A percentile compares a stretch with the other conserved stretches of the same genome.
Conservation (phyloP, 768 basidiomycete species). For the Gymnopilus dilepis region DNA sequence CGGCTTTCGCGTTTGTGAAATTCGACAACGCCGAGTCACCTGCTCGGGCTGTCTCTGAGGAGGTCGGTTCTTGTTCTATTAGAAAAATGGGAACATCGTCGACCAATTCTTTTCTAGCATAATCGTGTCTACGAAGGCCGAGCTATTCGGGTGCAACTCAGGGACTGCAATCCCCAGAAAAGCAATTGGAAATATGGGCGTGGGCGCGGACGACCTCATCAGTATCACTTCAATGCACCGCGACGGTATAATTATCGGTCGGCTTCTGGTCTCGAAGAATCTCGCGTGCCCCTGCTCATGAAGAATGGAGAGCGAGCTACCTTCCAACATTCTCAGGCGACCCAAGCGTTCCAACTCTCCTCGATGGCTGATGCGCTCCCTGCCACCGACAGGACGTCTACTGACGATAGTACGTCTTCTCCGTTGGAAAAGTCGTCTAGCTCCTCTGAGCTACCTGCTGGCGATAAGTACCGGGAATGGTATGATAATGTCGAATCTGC, state of each 20-base stretch:
- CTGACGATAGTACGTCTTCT: conserved; percentile 4
- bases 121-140: conserved; percentile 73
- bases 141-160: conserved; percentile 75
- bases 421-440: conserved; percentile 8
- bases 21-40: conserved; percentile 68
- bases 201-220: conserved; percentile 47
- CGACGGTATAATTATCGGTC: conserved; percentile 30
- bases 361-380: conserved; percentile 12
- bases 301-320: background rate
- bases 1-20: conserved; percentile 83
- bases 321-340: background rate
- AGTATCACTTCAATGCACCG: conserved; percentile 31
- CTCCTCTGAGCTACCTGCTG: conserved; percentile 17
- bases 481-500: conserved; percentile 45
- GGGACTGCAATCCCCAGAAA: conserved; percentile 68
- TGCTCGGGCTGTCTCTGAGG: conserved; percentile 66
- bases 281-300: background rate
- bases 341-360: conserved; percentile 11
- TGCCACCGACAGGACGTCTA: conserved; percentile 6
- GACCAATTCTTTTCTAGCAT: conserved; percentile 52
- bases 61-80: conserved; percentile 47
- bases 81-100: background rate
- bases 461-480: conserved; percentile 50
- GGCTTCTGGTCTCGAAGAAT: conserved; percentile 15
- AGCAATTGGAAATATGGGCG: conserved; percentile 52